These are phyloP conservation scores for Saccharomyces hybrid DNA, from an alignment of 1,139 yeast genomes.

Conservation along the genomic window DNA sequence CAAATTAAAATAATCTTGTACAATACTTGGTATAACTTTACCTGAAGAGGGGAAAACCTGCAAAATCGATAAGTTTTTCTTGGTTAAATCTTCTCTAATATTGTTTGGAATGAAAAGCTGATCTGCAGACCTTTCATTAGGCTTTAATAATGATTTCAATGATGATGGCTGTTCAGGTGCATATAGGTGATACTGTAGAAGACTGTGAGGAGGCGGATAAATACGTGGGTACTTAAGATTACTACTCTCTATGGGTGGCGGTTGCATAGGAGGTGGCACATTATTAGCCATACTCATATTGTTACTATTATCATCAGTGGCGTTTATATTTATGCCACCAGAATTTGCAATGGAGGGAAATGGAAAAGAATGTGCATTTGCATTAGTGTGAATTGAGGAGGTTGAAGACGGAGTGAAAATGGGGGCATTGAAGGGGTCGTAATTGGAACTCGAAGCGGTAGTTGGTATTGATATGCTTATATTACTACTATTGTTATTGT, in stretches of 20 bases:
- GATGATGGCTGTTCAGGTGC: constrained; percentile 87
- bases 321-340: not conserved
- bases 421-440: not conserved
- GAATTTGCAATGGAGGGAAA: not conserved
- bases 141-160: constrained; percentile 47
- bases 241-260: not conserved
- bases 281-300: constrained; percentile 4
- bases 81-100: constrained; percentile 62
- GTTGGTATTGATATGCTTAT: not conserved
- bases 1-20: constrained; percentile 77
- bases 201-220: constrained; percentile 31
- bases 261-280: not conserved
- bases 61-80: constrained; percentile 73
- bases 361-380: not conserved
- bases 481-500: not conserved
- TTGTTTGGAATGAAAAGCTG: constrained; percentile 67
- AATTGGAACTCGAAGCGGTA: not conserved
- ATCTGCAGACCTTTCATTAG: constrained; percentile 63
- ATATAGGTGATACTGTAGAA: constrained; percentile 79
- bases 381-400: not conserved
- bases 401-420: not conserved
- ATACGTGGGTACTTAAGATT: constrained; percentile 24
- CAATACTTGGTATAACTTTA: constrained; percentile 36
- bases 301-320: not conserved
- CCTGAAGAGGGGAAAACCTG: constrained; percentile 40